These are phyloP conservation scores for Saussurea involucrata DNA, from an alignment of 129 eudicot species.

Conservation along the genomic window DNA sequence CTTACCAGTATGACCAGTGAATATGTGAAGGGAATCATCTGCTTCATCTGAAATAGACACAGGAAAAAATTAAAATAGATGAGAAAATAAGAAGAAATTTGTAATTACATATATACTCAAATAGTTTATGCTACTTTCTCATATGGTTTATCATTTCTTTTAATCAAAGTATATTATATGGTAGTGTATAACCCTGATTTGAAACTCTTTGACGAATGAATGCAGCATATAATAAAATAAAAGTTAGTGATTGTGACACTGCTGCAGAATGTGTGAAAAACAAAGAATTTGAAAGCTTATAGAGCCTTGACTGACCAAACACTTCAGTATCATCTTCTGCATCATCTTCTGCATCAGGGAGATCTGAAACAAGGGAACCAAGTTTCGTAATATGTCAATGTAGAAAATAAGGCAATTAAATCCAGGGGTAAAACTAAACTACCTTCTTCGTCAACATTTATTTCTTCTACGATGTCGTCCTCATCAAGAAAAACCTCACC, in stretches of 20 bases:
- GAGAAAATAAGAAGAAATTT: background rate
- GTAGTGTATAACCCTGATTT: background rate
- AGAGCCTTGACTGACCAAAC: conserved; percentile 25
- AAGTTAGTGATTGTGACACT: background rate
- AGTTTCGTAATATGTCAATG: background rate
- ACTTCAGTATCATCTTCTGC: conserved; percentile 60
- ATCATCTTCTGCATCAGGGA: conserved; percentile 90
- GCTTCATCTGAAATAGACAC: conserved; percentile 54
- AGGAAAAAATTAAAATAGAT: background rate
- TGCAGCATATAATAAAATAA: background rate
- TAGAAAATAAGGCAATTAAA: background rate
- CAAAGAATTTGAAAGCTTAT: background rate
- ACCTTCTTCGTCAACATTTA: conserved; percentile 87
- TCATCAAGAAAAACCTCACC: conserved; percentile 73
- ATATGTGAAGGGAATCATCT: conserved; percentile 94
- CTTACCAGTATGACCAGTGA: conserved; percentile 95
- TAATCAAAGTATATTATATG: background rate
- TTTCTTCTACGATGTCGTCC: conserved; percentile 65
- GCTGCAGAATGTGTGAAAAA: background rate
- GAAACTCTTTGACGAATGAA: background rate
- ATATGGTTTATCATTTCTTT: background rate
- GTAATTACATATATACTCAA: background rate
- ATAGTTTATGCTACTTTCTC: background rate
- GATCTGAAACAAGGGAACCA: conserved; percentile 51
- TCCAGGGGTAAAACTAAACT: background rate